A percentile compares a stretch with the other conserved stretches of the same genome.
These are phyloP conservation scores for Juglanconis sp. DNA, from an alignment of 2,329 filamentous ascomycete species.

Conservation along the genomic window DNA sequence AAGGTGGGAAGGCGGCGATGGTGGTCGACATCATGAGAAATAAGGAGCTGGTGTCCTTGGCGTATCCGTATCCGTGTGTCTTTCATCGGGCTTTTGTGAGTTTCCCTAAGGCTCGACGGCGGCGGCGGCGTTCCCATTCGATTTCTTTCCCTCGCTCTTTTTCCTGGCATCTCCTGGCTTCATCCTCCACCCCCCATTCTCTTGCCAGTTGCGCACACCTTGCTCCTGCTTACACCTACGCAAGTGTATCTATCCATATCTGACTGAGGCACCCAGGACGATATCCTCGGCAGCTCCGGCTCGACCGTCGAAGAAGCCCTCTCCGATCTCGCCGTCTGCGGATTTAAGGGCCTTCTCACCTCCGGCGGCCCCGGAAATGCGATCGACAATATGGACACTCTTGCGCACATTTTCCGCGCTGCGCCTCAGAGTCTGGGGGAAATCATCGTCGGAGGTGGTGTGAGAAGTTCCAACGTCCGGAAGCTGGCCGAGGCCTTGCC, in stretches of 20 bases:
- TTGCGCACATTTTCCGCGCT: slow-evolving; percentile 34
- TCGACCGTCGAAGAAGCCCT: slow-evolving; percentile 26
- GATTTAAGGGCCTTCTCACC: slow-evolving; percentile 51
- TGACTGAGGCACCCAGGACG: slow-evolving; percentile 31
- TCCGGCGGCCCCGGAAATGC: slow-evolving; percentile 46
- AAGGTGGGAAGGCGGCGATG: slow-evolving; percentile 6
- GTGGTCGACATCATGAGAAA: slow-evolving; percentile 41
- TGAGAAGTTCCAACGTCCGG: slow-evolving; percentile 40
- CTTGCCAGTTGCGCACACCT: too few species aligned
- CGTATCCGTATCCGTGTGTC: slow-evolving; percentile 43
- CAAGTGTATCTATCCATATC: background rate
- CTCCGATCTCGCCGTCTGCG: slow-evolving; percentile 35
- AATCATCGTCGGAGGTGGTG: slow-evolving; percentile 51
- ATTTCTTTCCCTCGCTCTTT: background rate
- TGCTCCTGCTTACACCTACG: background rate
- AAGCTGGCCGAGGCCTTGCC: slow-evolving; percentile 27
- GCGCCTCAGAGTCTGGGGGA: slow-evolving; percentile 33
- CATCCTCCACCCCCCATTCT: too few species aligned
- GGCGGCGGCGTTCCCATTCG: too few species aligned
- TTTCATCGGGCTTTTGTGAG: slow-evolving; percentile 51
- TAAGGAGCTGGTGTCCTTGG: slow-evolving; percentile 36
- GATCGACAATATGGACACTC: slow-evolving; percentile 33
- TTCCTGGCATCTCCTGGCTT: background rate
- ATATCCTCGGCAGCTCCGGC: slow-evolving; percentile 30
- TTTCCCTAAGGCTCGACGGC: background rate